Base-by-base conservation (phyloP, 179 eudicot genomes). In the Monotropa hypopitys region DNA sequence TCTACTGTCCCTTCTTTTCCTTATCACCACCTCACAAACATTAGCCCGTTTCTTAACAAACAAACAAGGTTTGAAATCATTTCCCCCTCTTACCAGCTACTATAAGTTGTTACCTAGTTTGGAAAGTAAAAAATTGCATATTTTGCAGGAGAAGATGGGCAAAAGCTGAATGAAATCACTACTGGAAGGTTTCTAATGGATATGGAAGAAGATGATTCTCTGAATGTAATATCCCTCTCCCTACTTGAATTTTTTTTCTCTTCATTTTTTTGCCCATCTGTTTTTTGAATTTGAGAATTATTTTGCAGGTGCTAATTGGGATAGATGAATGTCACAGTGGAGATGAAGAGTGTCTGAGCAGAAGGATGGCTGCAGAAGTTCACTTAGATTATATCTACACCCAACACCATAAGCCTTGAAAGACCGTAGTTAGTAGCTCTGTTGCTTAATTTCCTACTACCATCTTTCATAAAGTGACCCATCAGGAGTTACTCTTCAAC, bases 371-470 rank as follows among this genome's bases (percentile, higher is more conserved):
- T 30, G 78, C 87, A 71, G 94, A 91, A 77, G 92, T 85, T 82
- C 97, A 91, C 76, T 81, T 90, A 82, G 97, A 91, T 73, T 91
- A 91, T 83, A 91, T 91, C 75, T 91, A 91, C 87, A 91, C 94
- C 70, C 92, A 91, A 81, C 87, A 88, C 56, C 90, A 84, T 21
- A 87, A 74, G 70, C 90, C 87, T 59, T 88, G 73, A 75, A 33
- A 42, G 59, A 13, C 28, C 49, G 54, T 8, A 35, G 40, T 50
- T 73, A 35, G 16, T 8, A 73, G 76, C 32, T 20, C 63, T 18
- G 21, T 50, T 54, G 43, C 75, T 32, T 32, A 49, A 10, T 74
- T 38, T 38, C 32, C 21, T 3, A 74, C 20, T 9, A 62, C 53
- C 35, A 50, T 38, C 76, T 33, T 10, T 57, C 12, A 45, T 74